Percentiles rank a stretch among this genome's conserved stretches.
These are phyloP conservation scores for Sarocladium oryzae DNA, from an alignment of 2,329 filamentous ascomycete species.

Conservation along the genomic window DNA sequence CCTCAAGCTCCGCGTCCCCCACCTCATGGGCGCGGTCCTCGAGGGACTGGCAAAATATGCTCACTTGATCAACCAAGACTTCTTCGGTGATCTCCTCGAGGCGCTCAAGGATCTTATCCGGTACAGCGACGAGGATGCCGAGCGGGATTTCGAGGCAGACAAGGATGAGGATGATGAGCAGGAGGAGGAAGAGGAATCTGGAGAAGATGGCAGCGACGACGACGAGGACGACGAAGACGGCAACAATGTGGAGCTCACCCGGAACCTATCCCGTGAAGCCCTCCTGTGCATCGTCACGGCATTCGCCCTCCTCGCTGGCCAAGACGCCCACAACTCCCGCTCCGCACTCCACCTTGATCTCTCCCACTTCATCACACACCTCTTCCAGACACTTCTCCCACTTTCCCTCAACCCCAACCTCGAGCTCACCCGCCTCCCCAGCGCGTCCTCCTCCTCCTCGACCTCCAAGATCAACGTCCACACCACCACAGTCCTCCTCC, in stretches of 20 bases:
- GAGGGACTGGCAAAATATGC: slow-evolving; percentile 92
- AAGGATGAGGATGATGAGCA: slow-evolving; percentile 35
- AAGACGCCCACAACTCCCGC: slow-evolving; percentile 83
- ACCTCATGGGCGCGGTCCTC: slow-evolving; percentile 93
- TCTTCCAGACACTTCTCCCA: slow-evolving; percentile 78
- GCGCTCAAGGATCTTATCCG: slow-evolving; percentile 88
- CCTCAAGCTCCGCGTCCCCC: slow-evolving; percentile 71
- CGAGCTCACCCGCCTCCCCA: slow-evolving; percentile 57
- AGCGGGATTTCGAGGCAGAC: slow-evolving; percentile 33
- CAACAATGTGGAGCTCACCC: slow-evolving; percentile 34
- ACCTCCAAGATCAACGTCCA: slow-evolving; percentile 79
- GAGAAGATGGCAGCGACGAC: slow-evolving; percentile 27
- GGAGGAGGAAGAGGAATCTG: slow-evolving; percentile 31
- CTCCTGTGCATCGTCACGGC: slow-evolving; percentile 94
- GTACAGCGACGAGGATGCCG: slow-evolving; percentile 56
- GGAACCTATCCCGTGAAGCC: slow-evolving; percentile 77
- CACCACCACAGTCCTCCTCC: slow-evolving; percentile 86
- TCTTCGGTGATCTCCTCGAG: slow-evolving; percentile 94
- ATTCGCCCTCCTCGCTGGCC: slow-evolving; percentile 90
- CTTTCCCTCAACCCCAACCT: slow-evolving; percentile 79
- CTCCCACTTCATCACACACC: slow-evolving; percentile 89
- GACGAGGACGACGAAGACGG: slow-evolving; percentile 38
- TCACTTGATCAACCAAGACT: slow-evolving; percentile 97
- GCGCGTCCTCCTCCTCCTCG: slow-evolving; percentile 30
- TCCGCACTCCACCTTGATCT: slow-evolving; percentile 81